Evolutionary conservation across 306 rosid genomes (phyloP).

Genomic region (Castanea sativa): DNA sequence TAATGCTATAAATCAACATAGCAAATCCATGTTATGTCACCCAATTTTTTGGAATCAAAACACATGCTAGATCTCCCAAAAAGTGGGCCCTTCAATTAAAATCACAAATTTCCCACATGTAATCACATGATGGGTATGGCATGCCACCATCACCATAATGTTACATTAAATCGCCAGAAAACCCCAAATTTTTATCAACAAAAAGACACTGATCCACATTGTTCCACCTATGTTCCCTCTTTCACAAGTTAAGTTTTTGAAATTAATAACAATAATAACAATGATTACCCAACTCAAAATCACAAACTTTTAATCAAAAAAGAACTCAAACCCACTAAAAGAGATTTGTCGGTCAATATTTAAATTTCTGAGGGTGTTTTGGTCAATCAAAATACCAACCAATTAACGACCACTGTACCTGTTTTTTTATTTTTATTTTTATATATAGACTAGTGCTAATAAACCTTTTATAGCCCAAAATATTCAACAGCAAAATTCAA

Average conservation of each 20-base stretch:
- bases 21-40: constrained; percentile 47
- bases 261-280: background rate
- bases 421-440: background rate
- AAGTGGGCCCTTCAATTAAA: constrained; percentile 22
- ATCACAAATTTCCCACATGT: constrained; percentile 38
- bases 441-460: too few relatives aligned
- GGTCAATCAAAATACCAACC: constrained; percentile 18
- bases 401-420: constrained; percentile 14
- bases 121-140: constrained; percentile 52
- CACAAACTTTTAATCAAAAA: constrained; percentile 11
- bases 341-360: background rate
- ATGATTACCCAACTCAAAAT: constrained; percentile 34
- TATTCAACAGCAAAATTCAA: background rate
- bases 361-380: constrained; percentile 18
- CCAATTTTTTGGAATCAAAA: constrained; percentile 34
- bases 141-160: constrained; percentile 31
- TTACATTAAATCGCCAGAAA: constrained; percentile 16
- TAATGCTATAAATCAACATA: constrained; percentile 28
- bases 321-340: constrained; percentile 19
- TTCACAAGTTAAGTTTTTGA: constrained; percentile 15
- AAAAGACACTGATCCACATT: constrained; percentile 3
- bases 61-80: constrained; percentile 37
- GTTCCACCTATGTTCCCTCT: constrained; percentile 27
- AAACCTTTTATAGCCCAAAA: constrained; percentile 14
- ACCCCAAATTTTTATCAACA: background rate